Base-by-base conservation (phyloP, 2,329 filamentous ascomycete genomes). In the Fusarium sp. region DNA sequence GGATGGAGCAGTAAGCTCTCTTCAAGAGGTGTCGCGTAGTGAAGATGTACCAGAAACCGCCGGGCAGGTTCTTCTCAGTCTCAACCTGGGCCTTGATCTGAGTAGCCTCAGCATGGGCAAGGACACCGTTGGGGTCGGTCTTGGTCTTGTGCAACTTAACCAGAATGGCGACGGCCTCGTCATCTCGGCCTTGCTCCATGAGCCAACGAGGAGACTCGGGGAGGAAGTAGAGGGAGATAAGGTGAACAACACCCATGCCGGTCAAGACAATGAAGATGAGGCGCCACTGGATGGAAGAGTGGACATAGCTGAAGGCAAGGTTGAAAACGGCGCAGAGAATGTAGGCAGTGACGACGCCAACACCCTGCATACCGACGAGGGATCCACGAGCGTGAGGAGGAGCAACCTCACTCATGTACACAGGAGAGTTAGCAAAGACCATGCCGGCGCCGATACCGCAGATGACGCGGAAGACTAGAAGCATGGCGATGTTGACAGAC, bases 151-250 rank as follows among this genome's bases (percentile, higher is more conserved):
- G 73, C 20, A 74, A 57, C 24, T 43, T 56, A 1, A 64, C 24
- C 29, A 75, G 37, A n/a, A 72, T 60, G 5, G 64, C 66, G 52
- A 78, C 68, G 3, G 83, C 81, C 9, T 80, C 80, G 2, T 79
- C 77, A 20, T 82, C 78, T 2, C 74, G 78, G n/a, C 81, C 81
- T 50, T 83, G 80, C 9, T 81, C 80, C 71, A 82, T 81, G 16
- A 84, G 80, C 83, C 83, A 84, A 14, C 83, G 78, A 0, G 83
- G 83, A 33, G 81, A 83, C 64, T 84, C 83, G 0, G 83, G 83
- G 29, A 84, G 31, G 41, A 56, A 59, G 16, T 58, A 77, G 22
- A 84, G 72, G 4, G 79, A 77, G 4, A 80, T 65, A 2, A 79
- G 75, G 64, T 81, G 80, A n/a, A 82, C 69, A 16, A 68, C 27